These are phyloP conservation scores for Graphium sp. DNA, from an alignment of 2,329 filamentous ascomycete species.

Conservation along the genomic window DNA sequence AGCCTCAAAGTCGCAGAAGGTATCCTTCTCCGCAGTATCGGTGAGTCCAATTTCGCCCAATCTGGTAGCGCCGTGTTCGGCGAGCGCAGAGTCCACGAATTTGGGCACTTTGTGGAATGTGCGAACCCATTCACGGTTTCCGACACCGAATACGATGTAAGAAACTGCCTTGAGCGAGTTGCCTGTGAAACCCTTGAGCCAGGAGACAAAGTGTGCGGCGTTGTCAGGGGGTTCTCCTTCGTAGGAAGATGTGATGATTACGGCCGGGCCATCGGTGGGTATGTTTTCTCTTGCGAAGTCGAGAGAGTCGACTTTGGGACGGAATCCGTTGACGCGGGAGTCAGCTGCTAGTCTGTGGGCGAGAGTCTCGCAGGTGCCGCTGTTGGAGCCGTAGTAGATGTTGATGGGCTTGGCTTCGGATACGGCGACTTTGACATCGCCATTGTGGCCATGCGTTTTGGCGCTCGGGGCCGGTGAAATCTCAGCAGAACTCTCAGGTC, in stretches of 20 bases:
- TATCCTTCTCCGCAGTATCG: conserved; percentile 45
- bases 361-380: conserved; percentile 57
- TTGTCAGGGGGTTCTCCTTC: conserved; percentile 63
- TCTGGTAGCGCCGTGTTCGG: conserved; percentile 14
- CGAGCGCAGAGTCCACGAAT: conserved; percentile 37
- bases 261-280: conserved; percentile 40
- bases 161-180: conserved; percentile 35
- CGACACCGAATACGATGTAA: conserved; percentile 57
- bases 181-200: conserved; percentile 38
- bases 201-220: conserved; percentile 48
- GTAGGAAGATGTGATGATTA: conserved; percentile 56
- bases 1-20: conserved; percentile 49
- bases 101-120: conserved; percentile 55
- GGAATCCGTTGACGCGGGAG: conserved; percentile 42
- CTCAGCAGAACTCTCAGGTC: no score
- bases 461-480: conserved; percentile 1
- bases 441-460: conserved; percentile 4
- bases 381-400: conserved; percentile 61
- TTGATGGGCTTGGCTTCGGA: conserved; percentile 28
- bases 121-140: conserved; percentile 30
- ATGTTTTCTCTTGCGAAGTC: conserved; percentile 45
- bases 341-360: conserved; percentile 45
- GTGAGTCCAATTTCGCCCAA: conserved; percentile 31
- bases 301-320: conserved; percentile 31
- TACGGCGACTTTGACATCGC: no score